Evolutionary conservation across 2,329 filamentous ascomycete species (phyloP), one percentile per base, ranked within the genome.

Genomic region (Botrytis elliptica): DNA sequence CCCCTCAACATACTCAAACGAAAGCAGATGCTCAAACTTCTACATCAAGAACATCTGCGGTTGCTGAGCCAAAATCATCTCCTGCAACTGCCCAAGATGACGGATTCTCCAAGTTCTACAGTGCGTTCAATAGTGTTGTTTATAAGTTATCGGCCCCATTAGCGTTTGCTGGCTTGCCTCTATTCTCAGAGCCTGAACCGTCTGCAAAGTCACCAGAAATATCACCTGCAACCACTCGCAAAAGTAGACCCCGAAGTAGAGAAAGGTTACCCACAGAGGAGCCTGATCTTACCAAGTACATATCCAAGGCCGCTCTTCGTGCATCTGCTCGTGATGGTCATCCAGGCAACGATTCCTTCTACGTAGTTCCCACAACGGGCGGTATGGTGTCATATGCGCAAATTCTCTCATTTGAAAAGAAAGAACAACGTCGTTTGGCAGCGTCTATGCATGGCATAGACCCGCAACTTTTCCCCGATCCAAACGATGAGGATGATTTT

Each of bases 311-410:
- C 20, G 93, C 95, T 5, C 87, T 98, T 71, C 89, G 91, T 70
- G 93, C 95, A 0, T 87, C 97, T 60, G 87, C 90, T 33, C 90
- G 93, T 73, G 91, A 91, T 44, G 89, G 89, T 0, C 87, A 90
- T 42, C 86, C 87, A 25, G 84, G 83, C 22, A 88, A 87, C 74
- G 92, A 93, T 78, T 96, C 93, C 14, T 99, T 99, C 84, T 98
- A 98, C 81, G 92, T 98, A 1, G 96, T 99, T 1, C 96, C 95
- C 6, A 93, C 93, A 0, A 94, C 93, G 29, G 95, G 96, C 8
- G 94, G 95, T 76, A 98, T 94, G 4, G 92, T 95, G 75, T 96
- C 94, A 0, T 99, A 98, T 80, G 95, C 96, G 63, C 94, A 92
- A 75, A 98, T 99, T 70, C 85, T 97, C 33, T 91, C 86, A 60